phyloP scores from a whole-genome alignment of 441 rosid genomes.

The Erodium moschatum region DNA sequence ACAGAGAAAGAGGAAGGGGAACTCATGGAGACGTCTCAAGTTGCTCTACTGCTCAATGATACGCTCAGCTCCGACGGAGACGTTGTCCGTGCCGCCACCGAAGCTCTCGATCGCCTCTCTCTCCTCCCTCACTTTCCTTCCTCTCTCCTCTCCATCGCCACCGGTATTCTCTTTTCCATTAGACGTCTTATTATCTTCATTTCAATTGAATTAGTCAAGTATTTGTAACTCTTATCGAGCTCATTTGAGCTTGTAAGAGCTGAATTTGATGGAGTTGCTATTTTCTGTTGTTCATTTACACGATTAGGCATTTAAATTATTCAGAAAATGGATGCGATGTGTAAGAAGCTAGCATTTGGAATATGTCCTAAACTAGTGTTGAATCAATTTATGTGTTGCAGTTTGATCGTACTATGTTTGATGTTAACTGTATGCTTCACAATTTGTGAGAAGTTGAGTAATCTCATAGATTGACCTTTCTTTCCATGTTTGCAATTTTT shows the following conservation, averaged over 20 bases:
- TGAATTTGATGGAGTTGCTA: neutral
- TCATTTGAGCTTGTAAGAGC: neutral
- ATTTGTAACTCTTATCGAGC: neutral
- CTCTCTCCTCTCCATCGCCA: slow-evolving; percentile 57
- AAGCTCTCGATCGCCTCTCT: slow-evolving; percentile 61
- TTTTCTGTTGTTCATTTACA: neutral
- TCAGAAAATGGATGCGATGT: neutral
- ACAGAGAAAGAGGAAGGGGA: slow-evolving; percentile 4
- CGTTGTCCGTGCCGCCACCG: slow-evolving; percentile 42
- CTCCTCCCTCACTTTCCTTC: slow-evolving; percentile 53
- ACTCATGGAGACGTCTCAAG: slow-evolving; percentile 35
- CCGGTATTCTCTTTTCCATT: slow-evolving; percentile 29
- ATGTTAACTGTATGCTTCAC: too few species aligned
- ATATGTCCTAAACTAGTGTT: neutral
- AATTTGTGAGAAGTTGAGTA: too few species aligned
- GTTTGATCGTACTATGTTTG: too few species aligned
- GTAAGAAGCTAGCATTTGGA: neutral
- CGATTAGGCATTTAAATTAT: neutral
- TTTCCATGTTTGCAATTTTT: neutral
- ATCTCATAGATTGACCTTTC: too few species aligned
- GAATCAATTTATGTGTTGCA: too few species aligned
- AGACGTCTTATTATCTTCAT: neutral
- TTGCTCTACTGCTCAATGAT: slow-evolving; percentile 48
- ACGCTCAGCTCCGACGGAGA: slow-evolving; percentile 51
- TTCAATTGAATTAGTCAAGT: neutral